Conservation (phyloP, 1,284 basidiomycete genomes). For the Cryptococcus maquisensis region DNA sequence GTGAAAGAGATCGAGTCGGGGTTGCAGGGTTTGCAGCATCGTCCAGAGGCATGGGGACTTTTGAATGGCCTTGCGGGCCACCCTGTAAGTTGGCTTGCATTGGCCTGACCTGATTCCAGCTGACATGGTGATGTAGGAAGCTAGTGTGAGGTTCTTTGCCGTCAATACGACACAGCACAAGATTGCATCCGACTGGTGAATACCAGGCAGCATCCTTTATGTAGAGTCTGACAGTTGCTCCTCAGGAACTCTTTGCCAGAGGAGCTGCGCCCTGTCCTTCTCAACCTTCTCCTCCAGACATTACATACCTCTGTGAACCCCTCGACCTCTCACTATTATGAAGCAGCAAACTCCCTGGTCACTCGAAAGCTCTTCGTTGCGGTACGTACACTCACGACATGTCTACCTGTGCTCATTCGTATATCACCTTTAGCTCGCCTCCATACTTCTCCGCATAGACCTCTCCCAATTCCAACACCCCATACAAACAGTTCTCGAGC, state of each 20-base stretch:
- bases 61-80: constrained; percentile 43
- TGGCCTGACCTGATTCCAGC: background rate
- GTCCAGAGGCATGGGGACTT: constrained; percentile 47
- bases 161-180: constrained; percentile 87
- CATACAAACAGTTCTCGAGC: constrained; percentile 35
- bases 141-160: constrained; percentile 84
- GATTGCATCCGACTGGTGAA: constrained; percentile 81
- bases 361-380: constrained; percentile 80
- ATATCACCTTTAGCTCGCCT: constrained; percentile 30
- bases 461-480: constrained; percentile 40
- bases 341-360: constrained; percentile 54
- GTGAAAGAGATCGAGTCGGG: constrained; percentile 44
- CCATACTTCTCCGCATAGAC: constrained; percentile 38
- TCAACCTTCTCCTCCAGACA: constrained; percentile 38
- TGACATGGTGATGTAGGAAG: constrained; percentile 49
- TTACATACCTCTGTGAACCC: constrained; percentile 39
- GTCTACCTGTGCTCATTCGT: background rate
- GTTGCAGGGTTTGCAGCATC: constrained; percentile 42
- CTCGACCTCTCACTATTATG: constrained; percentile 27
- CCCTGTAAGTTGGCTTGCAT: background rate
- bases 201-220: constrained; percentile 1
- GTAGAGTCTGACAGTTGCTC: background rate
- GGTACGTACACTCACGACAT: constrained; percentile 52
- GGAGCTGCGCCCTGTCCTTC: constrained; percentile 38
- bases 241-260: constrained; percentile 44